Evolutionary conservation across 2,329 filamentous ascomycete genomes (phyloP).

Genomic region (Fusarium piperis): DNA sequence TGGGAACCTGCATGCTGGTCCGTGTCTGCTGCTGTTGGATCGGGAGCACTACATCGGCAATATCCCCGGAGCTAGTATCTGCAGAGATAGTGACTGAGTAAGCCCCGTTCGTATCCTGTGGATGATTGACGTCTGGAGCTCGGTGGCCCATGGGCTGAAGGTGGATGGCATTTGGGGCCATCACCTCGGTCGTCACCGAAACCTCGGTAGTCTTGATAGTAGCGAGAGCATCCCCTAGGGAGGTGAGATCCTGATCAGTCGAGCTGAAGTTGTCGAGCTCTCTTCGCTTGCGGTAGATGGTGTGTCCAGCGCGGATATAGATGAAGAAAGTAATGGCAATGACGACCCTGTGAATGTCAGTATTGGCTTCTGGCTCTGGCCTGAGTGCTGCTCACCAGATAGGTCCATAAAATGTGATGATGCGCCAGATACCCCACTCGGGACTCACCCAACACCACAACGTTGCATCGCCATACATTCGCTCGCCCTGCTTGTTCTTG

Average conservation of each 20-base stretch:
- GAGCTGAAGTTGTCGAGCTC: constrained; percentile 66
- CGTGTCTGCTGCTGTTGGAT: constrained; percentile 32
- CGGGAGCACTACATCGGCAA: constrained; percentile 42
- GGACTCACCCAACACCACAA: constrained; percentile 83
- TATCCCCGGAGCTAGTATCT: constrained; percentile 26
- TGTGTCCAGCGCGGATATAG: constrained; percentile 71
- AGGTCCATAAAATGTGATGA: constrained; percentile 78
- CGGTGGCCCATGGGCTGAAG: constrained; percentile 38
- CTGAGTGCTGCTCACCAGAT: constrained; percentile 63
- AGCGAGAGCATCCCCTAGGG: constrained; percentile 56
- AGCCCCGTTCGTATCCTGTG: constrained; percentile 38
- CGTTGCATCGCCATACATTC: constrained; percentile 77
- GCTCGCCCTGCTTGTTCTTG: constrained; percentile 57
- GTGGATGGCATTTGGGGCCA: constrained; percentile 32
- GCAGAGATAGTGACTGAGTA: constrained; percentile 65
- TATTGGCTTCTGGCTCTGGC: too few species aligned
- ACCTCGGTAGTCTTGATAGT: constrained; percentile 71
- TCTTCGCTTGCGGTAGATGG: constrained; percentile 74
- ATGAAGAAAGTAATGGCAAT: constrained; percentile 71
- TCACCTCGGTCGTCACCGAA: constrained; percentile 65
- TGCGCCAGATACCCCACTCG: constrained; percentile 76
- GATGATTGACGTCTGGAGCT: constrained; percentile 19
- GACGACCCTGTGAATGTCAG: constrained; percentile 59
- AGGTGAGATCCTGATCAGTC: constrained; percentile 54
- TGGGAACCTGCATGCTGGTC: constrained; percentile 1